Base-by-base conservation (phyloP, 2,329 filamentous ascomycete genomes). In the Botrytis aclada region DNA sequence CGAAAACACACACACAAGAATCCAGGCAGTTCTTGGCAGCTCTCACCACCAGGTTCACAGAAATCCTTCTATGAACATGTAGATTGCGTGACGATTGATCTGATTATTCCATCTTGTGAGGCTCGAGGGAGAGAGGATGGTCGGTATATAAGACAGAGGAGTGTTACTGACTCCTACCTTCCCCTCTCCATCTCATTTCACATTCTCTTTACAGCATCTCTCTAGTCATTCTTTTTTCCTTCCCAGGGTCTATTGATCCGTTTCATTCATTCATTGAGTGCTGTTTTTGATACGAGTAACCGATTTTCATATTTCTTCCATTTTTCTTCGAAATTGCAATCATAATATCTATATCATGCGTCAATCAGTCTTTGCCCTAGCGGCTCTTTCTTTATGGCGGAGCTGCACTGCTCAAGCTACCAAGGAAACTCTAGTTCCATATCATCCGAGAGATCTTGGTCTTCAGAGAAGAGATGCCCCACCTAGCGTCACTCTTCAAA, bases 321-420 rank as follows among this genome's bases (percentile, higher is more conserved):
- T 60, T 39, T 32, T 25, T 29, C 22, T 37, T 43, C 16, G 25
- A 45, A 32, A 45, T 20, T 32, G 4, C 16, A 58, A 37, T 51
- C 37, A 32, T 45, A 47, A 67, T 67, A 47, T 39, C n/a, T 12
- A 67, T 39, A 67, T 32, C 51, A 72, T 72, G 70, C 70, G 51
- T 41, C 70, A 37, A n/a, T 72, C 70, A 58, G 9, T 60, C 25
- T 18, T 72, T 39, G 62, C 39, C 12, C 62, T 72, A 47, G 70
- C 70, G 29, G 62, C 70, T 58, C n/a, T 72, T 51, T 72, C 70
- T 39, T 60, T 72, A 67, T 72, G 70, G 70, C 62, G 69, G 51
- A 41, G 62, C 7, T 62, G 45, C 29, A 69, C 70, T 47, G 70
- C 70, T 32, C 62, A 72, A 54, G 47, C 2, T 6, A 9, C 4